phyloP scores from a whole-genome alignment of 2,329 filamentous ascomycete genomes.

The Penicillium crustosum region DNA sequence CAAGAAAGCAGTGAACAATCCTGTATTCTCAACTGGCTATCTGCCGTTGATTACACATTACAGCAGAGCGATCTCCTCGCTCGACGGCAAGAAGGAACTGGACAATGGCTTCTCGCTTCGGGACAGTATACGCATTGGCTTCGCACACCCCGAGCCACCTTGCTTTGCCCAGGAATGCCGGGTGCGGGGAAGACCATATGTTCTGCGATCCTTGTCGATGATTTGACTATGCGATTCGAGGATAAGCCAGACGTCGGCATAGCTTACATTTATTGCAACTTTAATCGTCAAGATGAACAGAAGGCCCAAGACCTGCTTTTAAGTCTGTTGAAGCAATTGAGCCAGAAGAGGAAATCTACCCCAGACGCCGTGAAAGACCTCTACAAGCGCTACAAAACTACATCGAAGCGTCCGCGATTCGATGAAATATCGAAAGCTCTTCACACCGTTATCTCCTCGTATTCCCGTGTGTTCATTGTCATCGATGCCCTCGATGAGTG shows the following conservation, averaged over 20 bases:
- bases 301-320: slow-evolving; percentile 32
- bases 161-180: slow-evolving; percentile 22
- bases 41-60: neutral
- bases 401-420: slow-evolving; percentile 24
- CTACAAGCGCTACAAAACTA: slow-evolving; percentile 19
- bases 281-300: slow-evolving; percentile 42
- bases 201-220: slow-evolving; percentile 40
- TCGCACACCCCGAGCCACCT: neutral
- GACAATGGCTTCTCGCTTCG: slow-evolving; percentile 25
- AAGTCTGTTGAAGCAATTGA: slow-evolving; percentile 43
- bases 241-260: slow-evolving; percentile 34
- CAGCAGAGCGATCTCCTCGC: slow-evolving; percentile 18
- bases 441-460: slow-evolving; percentile 11
- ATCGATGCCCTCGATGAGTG: slow-evolving; percentile 39
- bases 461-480: slow-evolving; percentile 27
- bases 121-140: slow-evolving; percentile 18
- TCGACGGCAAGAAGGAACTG: slow-evolving; percentile 16
- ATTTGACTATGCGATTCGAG: slow-evolving; percentile 33
- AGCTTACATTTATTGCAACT: slow-evolving; percentile 52
- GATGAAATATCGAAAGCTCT: slow-evolving; percentile 26
- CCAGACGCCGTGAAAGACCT: slow-evolving; percentile 32
- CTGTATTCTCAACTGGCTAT: slow-evolving; percentile 9
- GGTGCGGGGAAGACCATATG: slow-evolving; percentile 24
- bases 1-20: neutral
- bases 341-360: slow-evolving; percentile 21